Base-by-base conservation (phyloP, 352 stramenopile species). In the Peronospora belbahrii region DNA sequence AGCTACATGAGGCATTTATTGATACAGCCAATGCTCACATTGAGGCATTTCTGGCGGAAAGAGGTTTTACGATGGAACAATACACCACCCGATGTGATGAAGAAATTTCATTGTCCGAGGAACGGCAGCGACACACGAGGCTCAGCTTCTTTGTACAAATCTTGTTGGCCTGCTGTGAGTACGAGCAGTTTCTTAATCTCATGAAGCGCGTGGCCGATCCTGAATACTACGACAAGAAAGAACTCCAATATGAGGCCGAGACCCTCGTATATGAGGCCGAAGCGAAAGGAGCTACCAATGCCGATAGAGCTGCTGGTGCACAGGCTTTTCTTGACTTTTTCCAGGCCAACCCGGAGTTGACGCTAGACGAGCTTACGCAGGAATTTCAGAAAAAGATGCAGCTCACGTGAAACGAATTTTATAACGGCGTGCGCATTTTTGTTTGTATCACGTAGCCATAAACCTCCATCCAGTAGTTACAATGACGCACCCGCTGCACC, bases 81-180 rank as follows among this genome's bases (percentile, higher is more conserved):
- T 89, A 89, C 49, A 67, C 59, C 15, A 59, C 41, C 9, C 74
- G 78, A 11, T 89, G 78, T 45, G 69, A 87, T 14, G 74, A 87
- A 46, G 78, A 89, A 52, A 72, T 81, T 17, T 59, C 59, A 28
- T 54, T 86, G 35, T 85, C 78, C 6, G 73, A 85, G 33, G 65
- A 84, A 52, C 72, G 78, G 17, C 74, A 87, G 55, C 74, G 78
- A 34, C 78, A 89, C 66, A 83, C 78, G 50, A 62, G 73, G 5
- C 58, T 85, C 23, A 86, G 73, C 42, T 89, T 89, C 48, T 83
- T 89, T 14, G 78, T 89, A 57, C 78, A 89, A 57, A 85, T 89
- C 40, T 52, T 89, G 13, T 48, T 82, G 54, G 69, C 78, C 5
- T 89, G 78, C 43, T 80, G 64, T 57, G 78, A 89, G 62, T 89